These are phyloP conservation scores for Piper betle DNA, from an alignment of 164 flowering plant species.

Conservation along the genomic window DNA sequence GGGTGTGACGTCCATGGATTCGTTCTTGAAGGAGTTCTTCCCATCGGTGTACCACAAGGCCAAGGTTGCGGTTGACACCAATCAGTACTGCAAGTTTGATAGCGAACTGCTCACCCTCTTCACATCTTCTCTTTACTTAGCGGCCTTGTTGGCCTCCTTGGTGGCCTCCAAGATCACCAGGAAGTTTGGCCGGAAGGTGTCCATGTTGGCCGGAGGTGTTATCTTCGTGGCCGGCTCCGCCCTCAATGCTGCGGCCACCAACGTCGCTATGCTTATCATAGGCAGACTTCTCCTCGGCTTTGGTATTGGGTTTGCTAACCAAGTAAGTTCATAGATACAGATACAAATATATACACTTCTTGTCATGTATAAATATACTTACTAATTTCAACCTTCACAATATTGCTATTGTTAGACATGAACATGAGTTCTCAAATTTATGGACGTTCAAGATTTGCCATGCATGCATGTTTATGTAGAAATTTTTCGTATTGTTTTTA, in stretches of 20 bases:
- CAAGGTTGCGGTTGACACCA: not conserved
- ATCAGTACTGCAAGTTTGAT: slow-evolving; percentile 18
- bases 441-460: too few relatives aligned
- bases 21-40: slow-evolving; percentile 1
- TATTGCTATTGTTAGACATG: too few relatives aligned
- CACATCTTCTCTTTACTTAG: slow-evolving; percentile 35
- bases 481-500: too few relatives aligned
- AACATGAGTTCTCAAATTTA: too few relatives aligned
- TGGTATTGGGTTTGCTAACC: slow-evolving; percentile 36
- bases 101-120: slow-evolving; percentile 20
- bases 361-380: too few relatives aligned
- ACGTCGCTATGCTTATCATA: slow-evolving; percentile 19
- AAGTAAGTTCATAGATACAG: slow-evolving; percentile 7
- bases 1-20: slow-evolving; percentile 27
- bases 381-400: too few relatives aligned
- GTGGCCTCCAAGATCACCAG: slow-evolving; percentile 20
- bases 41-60: slow-evolving; percentile 6
- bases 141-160: slow-evolving; percentile 28
- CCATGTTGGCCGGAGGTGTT: slow-evolving; percentile 20
- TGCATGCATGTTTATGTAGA: too few relatives aligned
- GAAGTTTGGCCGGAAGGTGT: slow-evolving; percentile 18
- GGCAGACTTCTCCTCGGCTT: slow-evolving; percentile 32
- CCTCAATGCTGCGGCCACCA: slow-evolving; percentile 18
- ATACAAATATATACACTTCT: too few relatives aligned
- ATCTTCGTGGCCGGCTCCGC: slow-evolving; percentile 21